Conservation (phyloP, 169 alveolate species). For the Plasmodium yoelii region DNA sequence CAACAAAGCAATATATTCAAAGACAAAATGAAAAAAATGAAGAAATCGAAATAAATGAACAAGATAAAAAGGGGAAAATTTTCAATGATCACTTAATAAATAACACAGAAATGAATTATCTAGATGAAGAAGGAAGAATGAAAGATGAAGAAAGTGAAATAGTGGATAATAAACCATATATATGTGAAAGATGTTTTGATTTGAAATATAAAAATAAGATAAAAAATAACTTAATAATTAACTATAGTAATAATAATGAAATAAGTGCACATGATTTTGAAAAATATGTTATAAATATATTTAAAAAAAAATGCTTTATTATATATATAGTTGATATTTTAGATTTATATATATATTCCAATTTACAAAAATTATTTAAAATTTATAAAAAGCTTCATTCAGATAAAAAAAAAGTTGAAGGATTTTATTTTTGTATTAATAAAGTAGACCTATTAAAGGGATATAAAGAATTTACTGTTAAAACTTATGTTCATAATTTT, state of each 20-base stretch:
- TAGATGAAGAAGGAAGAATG: too few relatives aligned
- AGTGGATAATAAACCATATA: conserved; percentile 16
- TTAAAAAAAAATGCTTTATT: conserved; percentile 64
- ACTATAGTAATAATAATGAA: conserved; percentile 68
- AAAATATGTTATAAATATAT: conserved; percentile 76
- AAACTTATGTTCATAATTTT: conserved; percentile 57
- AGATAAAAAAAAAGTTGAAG: conserved; percentile 55
- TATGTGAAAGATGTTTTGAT: conserved; percentile 68
- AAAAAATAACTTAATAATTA: conserved; percentile 40
- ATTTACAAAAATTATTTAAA: conserved; percentile 47
- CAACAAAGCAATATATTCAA: background rate
- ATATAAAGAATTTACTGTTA: conserved; percentile 64
- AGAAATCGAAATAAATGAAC: background rate
- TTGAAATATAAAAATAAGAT: conserved; percentile 63
- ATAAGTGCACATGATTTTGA: conserved; percentile 75
- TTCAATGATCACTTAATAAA: background rate
- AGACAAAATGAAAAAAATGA: background rate
- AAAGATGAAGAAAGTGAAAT: background rate
- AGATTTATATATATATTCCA: conserved; percentile 70
- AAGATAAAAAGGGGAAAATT: background rate
- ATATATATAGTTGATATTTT: conserved; percentile 73
- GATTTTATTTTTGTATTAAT: conserved; percentile 74
- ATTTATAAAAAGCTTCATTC: conserved; percentile 44
- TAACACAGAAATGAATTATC: background rate
- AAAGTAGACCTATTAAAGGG: conserved; percentile 45